A percentile compares a stretch with the other conserved stretches of the same genome.
Conservation (phyloP, 352 stramenopile species). For the Phytophthora litchii region DNA sequence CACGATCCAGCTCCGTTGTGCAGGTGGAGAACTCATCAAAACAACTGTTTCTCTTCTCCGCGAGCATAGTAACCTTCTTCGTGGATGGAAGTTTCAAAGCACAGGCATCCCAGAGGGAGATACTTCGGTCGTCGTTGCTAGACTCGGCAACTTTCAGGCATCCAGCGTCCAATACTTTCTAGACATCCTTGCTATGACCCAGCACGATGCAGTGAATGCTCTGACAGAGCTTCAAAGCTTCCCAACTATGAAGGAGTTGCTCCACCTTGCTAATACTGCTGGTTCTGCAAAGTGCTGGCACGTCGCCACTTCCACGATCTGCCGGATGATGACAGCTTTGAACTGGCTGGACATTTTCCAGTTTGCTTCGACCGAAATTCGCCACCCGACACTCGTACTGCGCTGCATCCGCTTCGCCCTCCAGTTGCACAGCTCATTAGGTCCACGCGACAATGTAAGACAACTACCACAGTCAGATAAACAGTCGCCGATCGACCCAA, state of each 20-base stretch:
- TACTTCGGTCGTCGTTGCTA: conserved; percentile 1
- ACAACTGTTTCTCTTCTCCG: conserved; percentile 7
- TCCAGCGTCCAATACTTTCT: conserved; percentile 20
- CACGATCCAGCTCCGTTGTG: conserved; percentile 23
- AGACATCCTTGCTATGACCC: conserved; percentile 16
- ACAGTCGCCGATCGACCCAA: conserved; percentile 15
- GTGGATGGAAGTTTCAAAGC: conserved; percentile 5
- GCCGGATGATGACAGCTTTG: conserved; percentile 23
- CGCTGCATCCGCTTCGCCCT: conserved; percentile 40
- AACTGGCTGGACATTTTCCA: conserved; percentile 42
- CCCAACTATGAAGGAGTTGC: conserved; percentile 18
- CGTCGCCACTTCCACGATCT: conserved; percentile 36
- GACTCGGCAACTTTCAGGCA: conserved; percentile 6
- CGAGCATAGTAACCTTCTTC: conserved; percentile 29
- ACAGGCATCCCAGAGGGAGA: conserved; percentile 2
- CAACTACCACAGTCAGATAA: conserved; percentile 5
- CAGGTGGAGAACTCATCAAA: conserved; percentile 20
- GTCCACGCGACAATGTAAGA: not conserved
- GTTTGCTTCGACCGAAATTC: conserved; percentile 27
- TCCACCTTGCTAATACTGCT: conserved; percentile 27
- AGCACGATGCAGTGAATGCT: conserved; percentile 18
- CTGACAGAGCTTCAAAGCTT: conserved; percentile 18
- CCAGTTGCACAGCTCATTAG: conserved; percentile 17
- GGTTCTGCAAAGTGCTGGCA: conserved; percentile 47
- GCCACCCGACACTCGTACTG: conserved; percentile 44